These are phyloP conservation scores for Suillus hirtellus DNA, from an alignment of 768 basidiomycete species.

Conservation along the genomic window DNA sequence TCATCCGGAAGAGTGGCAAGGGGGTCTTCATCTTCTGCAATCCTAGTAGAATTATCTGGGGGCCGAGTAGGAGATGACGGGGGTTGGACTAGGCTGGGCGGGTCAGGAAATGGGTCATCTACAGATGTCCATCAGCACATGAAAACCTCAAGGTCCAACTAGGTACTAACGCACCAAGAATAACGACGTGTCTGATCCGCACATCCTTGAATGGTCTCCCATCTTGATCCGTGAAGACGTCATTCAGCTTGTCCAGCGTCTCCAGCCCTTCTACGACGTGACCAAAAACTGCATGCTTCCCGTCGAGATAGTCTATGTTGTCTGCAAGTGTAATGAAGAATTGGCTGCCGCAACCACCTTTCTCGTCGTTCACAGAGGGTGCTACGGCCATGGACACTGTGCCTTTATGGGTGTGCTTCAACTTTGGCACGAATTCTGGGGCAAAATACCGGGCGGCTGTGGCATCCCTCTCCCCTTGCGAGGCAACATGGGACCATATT, in stretches of 20 bases:
- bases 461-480: conserved; percentile 35
- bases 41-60: conserved; percentile 84
- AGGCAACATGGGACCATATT: conserved; percentile 74
- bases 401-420: conserved; percentile 84
- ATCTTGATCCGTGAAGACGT: conserved; percentile 84
- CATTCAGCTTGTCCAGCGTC: conserved; percentile 90
- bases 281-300: conserved; percentile 92
- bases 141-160: conserved; percentile 10
- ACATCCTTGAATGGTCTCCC: conserved; percentile 93
- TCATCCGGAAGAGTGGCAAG: conserved; percentile 81
- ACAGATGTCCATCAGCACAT: conserved; percentile 5
- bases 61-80: conserved; percentile 78
- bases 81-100: conserved; percentile 68
- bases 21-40: conserved; percentile 94
- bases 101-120: conserved; percentile 98
- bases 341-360: conserved; percentile 89
- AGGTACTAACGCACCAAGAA: conserved; percentile 64
- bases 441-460: conserved; percentile 77
- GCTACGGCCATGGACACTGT: conserved; percentile 98
- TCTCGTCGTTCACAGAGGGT: conserved; percentile 65
- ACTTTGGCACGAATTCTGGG: conserved; percentile 76
- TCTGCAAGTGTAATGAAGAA: conserved; percentile 95
- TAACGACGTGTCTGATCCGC: conserved; percentile 91
- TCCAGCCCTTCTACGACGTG: conserved; percentile 94
- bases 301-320: conserved; percentile 93